A percentile compares a stretch with the other conserved stretches of the same genome.
These are phyloP conservation scores for Globisporangium takayamanum DNA, from an alignment of 352 stramenopile genomes.

Conservation along the genomic window DNA sequence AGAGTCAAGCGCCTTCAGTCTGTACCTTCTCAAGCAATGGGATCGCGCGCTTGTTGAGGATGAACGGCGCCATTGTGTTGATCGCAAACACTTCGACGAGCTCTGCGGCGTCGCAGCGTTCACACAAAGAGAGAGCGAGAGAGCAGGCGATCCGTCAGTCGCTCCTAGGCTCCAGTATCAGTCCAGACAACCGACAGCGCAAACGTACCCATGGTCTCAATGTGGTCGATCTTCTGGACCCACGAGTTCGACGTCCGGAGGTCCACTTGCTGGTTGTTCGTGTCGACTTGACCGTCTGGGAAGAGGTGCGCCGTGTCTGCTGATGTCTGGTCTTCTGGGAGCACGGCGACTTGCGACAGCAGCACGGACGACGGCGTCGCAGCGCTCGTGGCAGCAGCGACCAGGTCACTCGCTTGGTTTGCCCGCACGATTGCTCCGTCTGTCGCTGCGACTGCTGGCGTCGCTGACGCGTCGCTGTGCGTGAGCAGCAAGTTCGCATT, in stretches of 20 bases:
- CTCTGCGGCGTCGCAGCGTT: conserved; percentile 23
- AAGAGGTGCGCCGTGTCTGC: conserved; percentile 48
- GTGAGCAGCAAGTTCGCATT: conserved; percentile 38
- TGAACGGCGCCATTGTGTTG: conserved; percentile 92
- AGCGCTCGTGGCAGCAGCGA: conserved; percentile 7
- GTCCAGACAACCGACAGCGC: not conserved
- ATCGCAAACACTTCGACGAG: conserved; percentile 85
- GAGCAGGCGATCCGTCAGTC: conserved; percentile 1
- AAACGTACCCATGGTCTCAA: conserved; percentile 60
- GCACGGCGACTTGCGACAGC: conserved; percentile 85
- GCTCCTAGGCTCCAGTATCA: not conserved
- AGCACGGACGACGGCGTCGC: conserved; percentile 69
- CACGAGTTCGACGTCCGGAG: conserved; percentile 90
- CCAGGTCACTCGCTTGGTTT: conserved; percentile 11
- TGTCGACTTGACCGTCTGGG: conserved; percentile 74
- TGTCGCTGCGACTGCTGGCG: not conserved
- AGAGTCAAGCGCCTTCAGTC: not conserved
- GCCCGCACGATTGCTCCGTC: conserved; percentile 24
- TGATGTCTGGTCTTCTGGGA: conserved; percentile 80
- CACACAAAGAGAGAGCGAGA: not conserved
- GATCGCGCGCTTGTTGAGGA: conserved; percentile 87
- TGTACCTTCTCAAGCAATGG: conserved; percentile 52
- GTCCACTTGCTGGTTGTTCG: conserved; percentile 93
- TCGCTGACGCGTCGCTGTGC: not conserved
- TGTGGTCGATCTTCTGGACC: conserved; percentile 75